Evolutionary conservation across 148 eudicot species (phyloP).

Genomic region (Rheum nobile): DNA sequence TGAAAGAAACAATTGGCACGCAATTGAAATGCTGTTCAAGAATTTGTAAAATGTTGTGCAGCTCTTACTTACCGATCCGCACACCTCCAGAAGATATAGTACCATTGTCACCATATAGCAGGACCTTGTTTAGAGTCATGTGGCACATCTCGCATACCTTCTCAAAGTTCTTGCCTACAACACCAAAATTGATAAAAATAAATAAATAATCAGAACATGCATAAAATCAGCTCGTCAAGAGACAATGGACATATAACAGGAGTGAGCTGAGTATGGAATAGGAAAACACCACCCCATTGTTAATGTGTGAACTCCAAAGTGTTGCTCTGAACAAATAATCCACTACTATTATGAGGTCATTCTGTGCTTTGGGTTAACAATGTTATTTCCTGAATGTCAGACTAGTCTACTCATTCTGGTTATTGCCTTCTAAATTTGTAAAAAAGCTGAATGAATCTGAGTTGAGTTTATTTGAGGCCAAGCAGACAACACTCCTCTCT

Average conservation of each 20-base stretch:
- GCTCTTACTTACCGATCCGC: constrained; percentile 26
- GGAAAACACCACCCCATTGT: neutral
- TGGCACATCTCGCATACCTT: constrained; percentile 88
- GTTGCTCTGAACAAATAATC: neutral
- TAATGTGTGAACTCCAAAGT: neutral
- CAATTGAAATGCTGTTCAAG: neutral
- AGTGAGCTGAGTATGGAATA: neutral
- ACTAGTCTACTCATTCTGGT: neutral
- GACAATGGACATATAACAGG: neutral
- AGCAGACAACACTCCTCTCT: no score
- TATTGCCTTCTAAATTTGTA: neutral
- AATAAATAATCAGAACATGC: neutral
- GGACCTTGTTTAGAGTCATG: constrained; percentile 75
- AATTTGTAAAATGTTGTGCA: neutral
- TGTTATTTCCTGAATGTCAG: neutral
- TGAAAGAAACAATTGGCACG: neutral
- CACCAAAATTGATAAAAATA: neutral
- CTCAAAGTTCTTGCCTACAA: constrained; percentile 66
- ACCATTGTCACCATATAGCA: constrained; percentile 74
- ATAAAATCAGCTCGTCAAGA: neutral
- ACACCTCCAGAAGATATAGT: constrained; percentile 64
- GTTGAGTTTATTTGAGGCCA: no score
- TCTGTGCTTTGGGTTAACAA: neutral
- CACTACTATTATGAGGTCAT: neutral
- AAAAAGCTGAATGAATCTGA: neutral